Base-by-base conservation (phyloP, 2,329 filamentous ascomycete genomes). In the Eutypa lata region DNA sequence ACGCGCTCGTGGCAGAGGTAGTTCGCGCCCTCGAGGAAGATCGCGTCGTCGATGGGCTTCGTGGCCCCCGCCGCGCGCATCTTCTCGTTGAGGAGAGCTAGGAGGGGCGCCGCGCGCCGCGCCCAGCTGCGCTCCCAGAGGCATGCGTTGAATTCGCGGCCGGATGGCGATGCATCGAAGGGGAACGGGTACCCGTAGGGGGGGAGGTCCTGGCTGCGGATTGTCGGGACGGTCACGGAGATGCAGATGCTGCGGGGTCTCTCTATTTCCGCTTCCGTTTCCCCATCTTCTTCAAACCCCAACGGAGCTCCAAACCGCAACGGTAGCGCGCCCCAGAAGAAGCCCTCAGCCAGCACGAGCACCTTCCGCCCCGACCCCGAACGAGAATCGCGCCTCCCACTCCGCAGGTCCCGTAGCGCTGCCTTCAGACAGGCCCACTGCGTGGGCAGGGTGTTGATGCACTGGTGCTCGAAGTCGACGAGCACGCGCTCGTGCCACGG, bases 261-360 rank as follows among this genome's bases (percentile, higher is more conserved):
- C n/a, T 37, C 49, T 1, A 66, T 52, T 31, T 38, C n/a, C 35
- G 35, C 35, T 18, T 14, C 13, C 35, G 13, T 14, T 38, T 16
- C 13, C 35, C 6, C 35, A 5, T 16, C 6, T 14, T 7, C 35
- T 18, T 14, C 6, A 14, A 7, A 38, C 0, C 66, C 63, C 2
- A 72, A 49, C 0, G 57, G 13, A 1, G 70, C 69, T 3, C 66
- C 67, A 47, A 62, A 59, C 40, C 64, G 67, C 11, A 71, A 49
- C 2, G 71, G 71, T 52, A 73, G 55, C 7, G 67, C 54, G 14
- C 71, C 71, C 42, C 68, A 66, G 52, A 71, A 72, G 52, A 72
- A 67, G 11, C 68, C 67, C 53, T 73, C 70, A 38, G 54, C 60
- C 7, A 73, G 52, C n/a, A 73, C 51, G 22, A 71, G 31, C 16